phyloP scores from a whole-genome alignment of 2,329 filamentous ascomycete species.

The Fonsecaea erecta region DNA sequence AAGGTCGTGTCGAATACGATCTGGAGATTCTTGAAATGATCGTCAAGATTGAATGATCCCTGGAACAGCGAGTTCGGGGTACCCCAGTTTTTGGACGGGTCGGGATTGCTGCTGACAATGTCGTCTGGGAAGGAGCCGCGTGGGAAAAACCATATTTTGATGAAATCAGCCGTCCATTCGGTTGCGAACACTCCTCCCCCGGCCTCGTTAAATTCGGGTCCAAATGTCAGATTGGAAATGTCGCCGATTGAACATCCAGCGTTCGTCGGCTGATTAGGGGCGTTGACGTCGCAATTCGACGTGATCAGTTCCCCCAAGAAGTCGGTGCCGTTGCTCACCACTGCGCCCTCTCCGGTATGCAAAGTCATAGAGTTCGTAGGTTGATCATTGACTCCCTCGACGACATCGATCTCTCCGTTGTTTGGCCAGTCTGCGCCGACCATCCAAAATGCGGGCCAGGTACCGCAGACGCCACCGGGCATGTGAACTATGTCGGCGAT shows the following conservation, averaged over 20 bases:
- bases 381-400: conserved; percentile 57
- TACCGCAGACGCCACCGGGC: conserved; percentile 54
- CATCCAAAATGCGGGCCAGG: conserved; percentile 58
- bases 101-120: conserved; percentile 49
- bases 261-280: conserved; percentile 44
- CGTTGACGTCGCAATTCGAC: conserved; percentile 56
- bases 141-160: conserved; percentile 71
- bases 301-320: conserved; percentile 58
- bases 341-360: conserved; percentile 52
- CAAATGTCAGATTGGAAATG: conserved; percentile 48
- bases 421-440: conserved; percentile 46
- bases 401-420: conserved; percentile 58
- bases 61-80: conserved; percentile 52
- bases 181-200: conserved; percentile 71
- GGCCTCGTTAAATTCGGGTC: conserved; percentile 58
- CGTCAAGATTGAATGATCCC: conserved; percentile 47
- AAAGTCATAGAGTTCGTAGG: conserved; percentile 53
- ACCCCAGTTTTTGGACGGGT: conserved; percentile 51
- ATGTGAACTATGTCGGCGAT: conserved; percentile 56
- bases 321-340: conserved; percentile 35
- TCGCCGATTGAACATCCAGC: conserved; percentile 49
- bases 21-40: conserved; percentile 50
- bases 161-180: conserved; percentile 74
- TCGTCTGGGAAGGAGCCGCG: conserved; percentile 52
- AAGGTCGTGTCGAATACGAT: conserved; percentile 60